Percentiles rank a stretch among this genome's conserved stretches.
Evolutionary conservation across 306 rosid genomes (phyloP).

Genomic region (Medicago lupulina): DNA sequence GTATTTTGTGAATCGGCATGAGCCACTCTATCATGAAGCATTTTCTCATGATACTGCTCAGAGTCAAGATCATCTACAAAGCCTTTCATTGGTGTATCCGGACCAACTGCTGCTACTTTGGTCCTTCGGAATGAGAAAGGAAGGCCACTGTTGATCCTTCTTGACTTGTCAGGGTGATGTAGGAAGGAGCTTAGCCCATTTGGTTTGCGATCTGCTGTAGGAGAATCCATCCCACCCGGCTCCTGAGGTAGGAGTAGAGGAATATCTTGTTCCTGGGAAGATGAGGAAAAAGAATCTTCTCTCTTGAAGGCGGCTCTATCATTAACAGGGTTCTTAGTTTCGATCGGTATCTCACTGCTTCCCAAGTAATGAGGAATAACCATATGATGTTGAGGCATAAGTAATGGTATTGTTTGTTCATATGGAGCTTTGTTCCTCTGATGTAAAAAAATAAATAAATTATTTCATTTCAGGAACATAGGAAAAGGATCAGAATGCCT

Average conservation of each 20-base stretch:
- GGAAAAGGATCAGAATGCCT: slow-evolving; percentile 40
- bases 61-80: slow-evolving; percentile 82
- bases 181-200: slow-evolving; percentile 42
- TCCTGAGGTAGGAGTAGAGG: slow-evolving; percentile 84
- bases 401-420: slow-evolving; percentile 93
- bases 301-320: slow-evolving; percentile 48
- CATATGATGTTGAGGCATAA: slow-evolving; percentile 99
- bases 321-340: slow-evolving; percentile 46
- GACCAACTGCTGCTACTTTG: slow-evolving; percentile 64
- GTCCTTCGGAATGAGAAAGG: slow-evolving; percentile 54
- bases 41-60: slow-evolving; percentile 46
- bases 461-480: slow-evolving; percentile 32
- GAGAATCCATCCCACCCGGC: slow-evolving; percentile 54
- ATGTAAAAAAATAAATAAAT: slow-evolving; percentile 38
- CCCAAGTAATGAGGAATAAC: slow-evolving; percentile 99
- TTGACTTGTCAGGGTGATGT: slow-evolving; percentile 45
- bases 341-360: slow-evolving; percentile 59
- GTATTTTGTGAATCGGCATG: slow-evolving; percentile 44
- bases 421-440: slow-evolving; percentile 98
- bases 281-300: slow-evolving; percentile 74
- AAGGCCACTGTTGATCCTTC: slow-evolving; percentile 43
- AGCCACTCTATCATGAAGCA: slow-evolving; percentile 34
- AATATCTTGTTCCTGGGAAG: slow-evolving; percentile 70
- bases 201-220: slow-evolving; percentile 54
- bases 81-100: slow-evolving; percentile 82